These are phyloP conservation scores for Globomyces pollinis-pini DNA, from an alignment of 192 early-diverging fungal genomes.

Conservation along the genomic window DNA sequence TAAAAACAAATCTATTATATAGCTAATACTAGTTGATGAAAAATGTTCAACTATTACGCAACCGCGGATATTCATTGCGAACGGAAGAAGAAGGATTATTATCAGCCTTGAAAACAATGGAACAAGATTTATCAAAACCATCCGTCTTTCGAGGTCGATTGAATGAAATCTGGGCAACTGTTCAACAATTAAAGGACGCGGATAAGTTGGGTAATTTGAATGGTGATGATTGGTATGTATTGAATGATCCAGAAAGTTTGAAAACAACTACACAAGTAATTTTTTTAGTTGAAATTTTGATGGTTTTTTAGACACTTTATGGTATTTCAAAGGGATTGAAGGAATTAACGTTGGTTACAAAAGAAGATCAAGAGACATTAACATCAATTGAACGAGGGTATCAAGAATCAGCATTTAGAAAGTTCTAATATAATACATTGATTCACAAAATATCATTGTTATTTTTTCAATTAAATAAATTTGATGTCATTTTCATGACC, in stretches of 20 bases:
- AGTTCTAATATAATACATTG: too few relatives aligned
- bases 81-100: conserved; percentile 77
- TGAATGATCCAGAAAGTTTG: conserved; percentile 19
- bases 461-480: too few relatives aligned
- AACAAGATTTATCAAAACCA: conserved; percentile 66
- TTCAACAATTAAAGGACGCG: conserved; percentile 15
- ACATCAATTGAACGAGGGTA: not conserved
- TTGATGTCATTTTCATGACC: too few relatives aligned
- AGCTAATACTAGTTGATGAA: conserved; percentile 66
- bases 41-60: conserved; percentile 72
- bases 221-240: conserved; percentile 36
- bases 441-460: too few relatives aligned
- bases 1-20: too few relatives aligned
- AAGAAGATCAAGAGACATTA: conserved; percentile 38
- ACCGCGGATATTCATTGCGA: conserved; percentile 71
- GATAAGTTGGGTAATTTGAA: conserved; percentile 34
- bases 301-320: conserved; percentile 40
- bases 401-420: too few relatives aligned
- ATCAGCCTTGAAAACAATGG: conserved; percentile 64
- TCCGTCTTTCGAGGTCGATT: conserved; percentile 73
- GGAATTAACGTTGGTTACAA: conserved; percentile 58
- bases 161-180: conserved; percentile 74
- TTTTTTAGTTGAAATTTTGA: too few relatives aligned
- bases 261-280: conserved; percentile 50
- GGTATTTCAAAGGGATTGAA: conserved; percentile 62